Base-by-base conservation (phyloP, 2,329 filamentous ascomycete genomes). In the Nemania serpens region DNA sequence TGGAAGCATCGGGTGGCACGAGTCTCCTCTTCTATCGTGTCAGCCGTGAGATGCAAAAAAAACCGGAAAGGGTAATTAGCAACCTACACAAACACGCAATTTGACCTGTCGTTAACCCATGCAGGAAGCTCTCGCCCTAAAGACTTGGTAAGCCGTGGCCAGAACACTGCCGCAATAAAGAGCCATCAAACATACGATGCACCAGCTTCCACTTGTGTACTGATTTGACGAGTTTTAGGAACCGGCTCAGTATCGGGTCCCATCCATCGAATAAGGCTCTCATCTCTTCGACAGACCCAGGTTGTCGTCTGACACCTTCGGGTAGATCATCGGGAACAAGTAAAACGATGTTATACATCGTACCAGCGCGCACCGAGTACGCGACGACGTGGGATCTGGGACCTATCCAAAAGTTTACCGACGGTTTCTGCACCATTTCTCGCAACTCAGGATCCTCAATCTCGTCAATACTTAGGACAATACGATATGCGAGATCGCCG, bases 171-270 rank as follows among this genome's bases (percentile, higher is more conserved):
- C 12, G 66, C 68, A 43, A 0, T 12, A 18, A 46, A 47, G 29
- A 48, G 34, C 2, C 29, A 1, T 55, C 13, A 10, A 41, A 70
- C 76, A 65, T 59, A 78, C 77, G 68, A 58, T 79, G 76, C 84
- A 90, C 87, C 36, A 91, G 72, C 69, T 86, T 88, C 89, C 88
- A 91, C 72, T 90, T 91, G 41, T 86, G 82, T 0, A 90, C 85
- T 1, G 74, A 79, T 39, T 83, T 79, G 0, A 89, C 86, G 45
- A 81, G 78, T 2, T 75, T 73, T 12, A 80, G 63, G 48, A 81
- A 77, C 54, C 73, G 71, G 1, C 63, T 70, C 25, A 83, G 55
- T 48, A 87, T 79, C 1, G 87, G 87, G 74, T 91, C 88, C 88
- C 88, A 91, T 0, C 77, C 79, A 5, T 76, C 73, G 68, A 91